Percentiles rank a stretch among this genome's conserved stretches.
These are phyloP conservation scores for Pezicula radicicola DNA, from an alignment of 2,329 filamentous ascomycete species.

Conservation along the genomic window DNA sequence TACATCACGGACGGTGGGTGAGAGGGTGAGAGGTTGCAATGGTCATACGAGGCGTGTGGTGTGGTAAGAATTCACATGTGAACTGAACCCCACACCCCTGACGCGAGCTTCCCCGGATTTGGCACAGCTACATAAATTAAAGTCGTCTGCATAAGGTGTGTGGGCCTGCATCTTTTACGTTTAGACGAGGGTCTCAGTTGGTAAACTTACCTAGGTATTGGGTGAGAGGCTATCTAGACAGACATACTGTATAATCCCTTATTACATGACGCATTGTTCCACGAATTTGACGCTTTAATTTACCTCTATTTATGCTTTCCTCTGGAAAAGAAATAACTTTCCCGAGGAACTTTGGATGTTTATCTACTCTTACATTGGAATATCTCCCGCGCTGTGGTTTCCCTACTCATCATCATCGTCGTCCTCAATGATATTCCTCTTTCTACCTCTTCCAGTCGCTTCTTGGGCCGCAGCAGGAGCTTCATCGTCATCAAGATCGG, in stretches of 20 bases:
- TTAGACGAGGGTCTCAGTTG: no score
- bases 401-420: conserved; percentile 48
- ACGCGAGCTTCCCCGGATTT: not conserved
- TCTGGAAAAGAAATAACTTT: not conserved
- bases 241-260: no score
- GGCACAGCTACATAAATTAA: not conserved
- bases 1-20: not conserved
- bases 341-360: not conserved
- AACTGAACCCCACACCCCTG: not conserved
- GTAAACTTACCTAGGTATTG: no score
- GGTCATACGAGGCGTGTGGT: not conserved
- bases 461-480: conserved; percentile 31
- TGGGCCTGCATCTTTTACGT: no score
- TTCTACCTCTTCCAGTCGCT: conserved; percentile 37
- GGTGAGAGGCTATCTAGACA: no score
- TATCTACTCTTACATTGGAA: no score
- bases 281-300: no score
- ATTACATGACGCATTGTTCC: no score
- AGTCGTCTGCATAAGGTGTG: not conserved
- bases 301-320: no score
- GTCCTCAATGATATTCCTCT: conserved; percentile 58
- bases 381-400: not conserved
- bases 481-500: conserved; percentile 49
- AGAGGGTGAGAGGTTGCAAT: not conserved
- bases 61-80: not conserved